Evolutionary conservation across 1,284 basidiomycete species (phyloP), one percentile per base, ranked within the genome.

Genomic region (Puccinia horiana): DNA sequence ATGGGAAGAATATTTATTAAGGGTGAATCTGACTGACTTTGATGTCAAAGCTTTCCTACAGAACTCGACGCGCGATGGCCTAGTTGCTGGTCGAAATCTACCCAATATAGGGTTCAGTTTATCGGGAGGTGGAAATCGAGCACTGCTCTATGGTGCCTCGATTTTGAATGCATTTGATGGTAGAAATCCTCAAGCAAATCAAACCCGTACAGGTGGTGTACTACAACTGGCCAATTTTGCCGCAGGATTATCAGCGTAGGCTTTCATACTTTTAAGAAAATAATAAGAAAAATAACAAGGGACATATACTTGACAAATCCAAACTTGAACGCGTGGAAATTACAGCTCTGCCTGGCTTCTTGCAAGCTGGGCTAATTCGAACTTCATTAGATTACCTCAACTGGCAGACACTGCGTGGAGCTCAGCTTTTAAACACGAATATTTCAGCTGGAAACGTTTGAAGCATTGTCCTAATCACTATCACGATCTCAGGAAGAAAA

Each of bases 121-220:
- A 26, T 72, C 77, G 18, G 77, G 77, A 65, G 77, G 77, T 29
- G 77, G 77, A 58, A 70, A 79, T 72, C 77, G 77, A 37, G 77
- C 77, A 58, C 65, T 72, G 2, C 67, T 79, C 23, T 79, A 70
- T 58, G 29, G 49, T 12, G 65, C 77, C 18, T 69, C 65, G 40
- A 47, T 79, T 37, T 32, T 79, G 54, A 52, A 79, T 67, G 67
- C 77, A 12, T 79, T 79, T 52, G 77, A 79, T 47, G 23, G 49
- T 26, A 54, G 67, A 47, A 79, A 79, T 72, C 65, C 63, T 29
- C 42, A 42, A 11, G 77, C 77, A 23, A 42, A 37, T 35, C 23
- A 58, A 58, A 52, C 63, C 23, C 44, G 77, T 2, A 79, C 77
- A 35, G 77, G 67, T 35, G 77, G 77, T 26, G 42, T 79, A 16